phyloP scores from a whole-genome alignment of 2,329 filamentous ascomycete species.

The Aspergillus pseudoviridinutans region DNA sequence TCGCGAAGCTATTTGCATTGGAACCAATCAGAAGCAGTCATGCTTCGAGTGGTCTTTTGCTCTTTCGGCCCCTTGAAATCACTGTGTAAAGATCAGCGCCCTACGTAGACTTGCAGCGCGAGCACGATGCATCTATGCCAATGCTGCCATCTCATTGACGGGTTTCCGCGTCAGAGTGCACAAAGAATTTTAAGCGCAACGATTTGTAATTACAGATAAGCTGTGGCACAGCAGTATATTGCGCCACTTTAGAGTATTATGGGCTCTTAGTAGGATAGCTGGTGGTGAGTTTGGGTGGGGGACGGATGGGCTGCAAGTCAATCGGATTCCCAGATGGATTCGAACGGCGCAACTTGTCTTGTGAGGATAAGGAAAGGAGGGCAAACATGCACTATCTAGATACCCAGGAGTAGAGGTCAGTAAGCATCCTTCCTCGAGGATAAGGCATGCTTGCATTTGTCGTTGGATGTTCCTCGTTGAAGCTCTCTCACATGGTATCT shows the following conservation, averaged over 20 bases:
- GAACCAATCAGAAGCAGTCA: not conserved
- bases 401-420: not conserved
- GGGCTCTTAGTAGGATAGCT: not conserved
- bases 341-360: too few relatives aligned
- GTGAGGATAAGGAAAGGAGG: not conserved
- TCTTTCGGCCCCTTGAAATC: not conserved
- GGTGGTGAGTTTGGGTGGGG: too few relatives aligned
- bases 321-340: too few relatives aligned
- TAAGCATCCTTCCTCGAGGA: not conserved
- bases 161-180: constrained; percentile 2
- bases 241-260: not conserved
- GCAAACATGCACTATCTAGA: not conserved
- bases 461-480: not conserved
- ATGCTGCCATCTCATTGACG: constrained; percentile 6
- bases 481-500: not conserved
- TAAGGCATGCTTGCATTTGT: not conserved
- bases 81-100: not conserved
- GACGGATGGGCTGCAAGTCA: not conserved
- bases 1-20: not conserved
- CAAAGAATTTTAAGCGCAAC: constrained; percentile 2
- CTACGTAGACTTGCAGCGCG: constrained; percentile 3
- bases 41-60: not conserved
- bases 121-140: constrained; percentile 4
- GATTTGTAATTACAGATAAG: constrained; percentile 2
- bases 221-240: constrained; percentile 10